Evolutionary conservation across 164 flowering plant genomes (phyloP).

Genomic region (Vitis vinifera): ASM3070453v1 NC_081822.1:1604001-1604500

Average conservation of each 20-base stretch:
- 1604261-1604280: constrained; percentile 86
- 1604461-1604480: not conserved
- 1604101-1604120: constrained; percentile 96
- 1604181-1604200: constrained; percentile 93
- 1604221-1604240: constrained; percentile 84
- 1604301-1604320: constrained; percentile 96
- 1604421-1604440: no score
- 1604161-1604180: constrained; percentile 74
- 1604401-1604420: no score
- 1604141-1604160: constrained; percentile 86
- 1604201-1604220: constrained; percentile 95
- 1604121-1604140: constrained; percentile 97
- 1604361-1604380: constrained; percentile 37
- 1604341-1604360: constrained; percentile 95
- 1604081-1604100: constrained; percentile 78
- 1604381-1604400: no score
- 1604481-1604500: not conserved
- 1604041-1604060: constrained; percentile 79
- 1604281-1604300: constrained; percentile 83
- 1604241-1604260: constrained; percentile 89
- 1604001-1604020: constrained; percentile 78
- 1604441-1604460: no score
- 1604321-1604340: constrained; percentile 90
- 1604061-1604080: constrained; percentile 44
- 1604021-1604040: constrained; percentile 68